A percentile compares a stretch with the other conserved stretches of the same genome.
Conservation (phyloP, 2,329 filamentous ascomycete species). For the Aspergillus tubingensis region DNA sequence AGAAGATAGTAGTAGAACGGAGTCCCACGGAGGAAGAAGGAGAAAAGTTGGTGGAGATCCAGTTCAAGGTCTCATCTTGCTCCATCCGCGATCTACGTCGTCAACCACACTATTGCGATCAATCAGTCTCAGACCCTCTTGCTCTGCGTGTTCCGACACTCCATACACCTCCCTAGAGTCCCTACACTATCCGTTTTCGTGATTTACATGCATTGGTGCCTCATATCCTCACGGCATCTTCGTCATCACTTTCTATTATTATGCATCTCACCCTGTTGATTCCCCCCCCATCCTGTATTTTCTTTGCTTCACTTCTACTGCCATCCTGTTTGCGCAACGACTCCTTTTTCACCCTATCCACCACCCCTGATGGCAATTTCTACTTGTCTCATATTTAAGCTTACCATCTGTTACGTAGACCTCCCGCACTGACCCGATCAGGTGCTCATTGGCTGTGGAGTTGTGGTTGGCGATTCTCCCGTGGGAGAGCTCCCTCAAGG, state of each 20-base stretch:
- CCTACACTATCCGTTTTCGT: neutral
- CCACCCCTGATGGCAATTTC: neutral
- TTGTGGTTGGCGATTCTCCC: neutral
- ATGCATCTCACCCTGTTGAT: neutral
- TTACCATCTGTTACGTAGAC: constrained; percentile 1
- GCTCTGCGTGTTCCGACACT: neutral
- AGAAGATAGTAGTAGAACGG: neutral
- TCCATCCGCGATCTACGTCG: neutral
- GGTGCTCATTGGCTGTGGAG: neutral
- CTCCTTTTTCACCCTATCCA: too few species aligned
- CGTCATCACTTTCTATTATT: constrained; percentile 1
- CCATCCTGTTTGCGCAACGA: neutral
- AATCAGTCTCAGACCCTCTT: neutral
- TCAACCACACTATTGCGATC: constrained; percentile 4
- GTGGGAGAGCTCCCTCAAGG: neutral
- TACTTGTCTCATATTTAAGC: constrained; percentile 4
- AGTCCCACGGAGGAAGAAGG: neutral
- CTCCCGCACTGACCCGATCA: neutral
- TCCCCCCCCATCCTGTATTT: neutral
- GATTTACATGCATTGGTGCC: constrained; percentile 2
- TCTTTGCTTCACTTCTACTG: neutral
- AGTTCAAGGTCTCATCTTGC: neutral
- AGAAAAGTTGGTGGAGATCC: neutral
- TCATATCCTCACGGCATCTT: neutral
- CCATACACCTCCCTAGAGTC: neutral